Base-by-base conservation (phyloP, 352 stramenopile genomes). In the Phytophthora rubi region DNA sequence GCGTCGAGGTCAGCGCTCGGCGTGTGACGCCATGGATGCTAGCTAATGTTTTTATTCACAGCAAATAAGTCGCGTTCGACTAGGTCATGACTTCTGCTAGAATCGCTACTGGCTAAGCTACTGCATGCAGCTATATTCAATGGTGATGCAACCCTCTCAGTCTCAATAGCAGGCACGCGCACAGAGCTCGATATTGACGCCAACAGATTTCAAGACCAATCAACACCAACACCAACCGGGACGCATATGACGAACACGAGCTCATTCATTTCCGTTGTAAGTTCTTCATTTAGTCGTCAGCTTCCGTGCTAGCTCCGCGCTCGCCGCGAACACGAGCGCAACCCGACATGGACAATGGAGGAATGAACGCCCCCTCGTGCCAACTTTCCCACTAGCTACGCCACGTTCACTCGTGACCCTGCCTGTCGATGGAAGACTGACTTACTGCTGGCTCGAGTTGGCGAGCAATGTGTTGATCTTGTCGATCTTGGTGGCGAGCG, bases 401-500 rank as follows among this genome's bases (percentile, higher is more conserved):
- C 59, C 42, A 66, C 56, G 18, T 67, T 71, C 55, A 70, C 60
- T 68, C 54, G 59, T 77, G 44, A 60, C 28, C 42, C 32, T 57
- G 45, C 53, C 51, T 59, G 30, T 54, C 53, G 37, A 59, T 52
- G 18, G 30, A 70, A 56, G 28, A 65, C 32, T 55, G 35, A 51
- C 66, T 72, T 80, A 80, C 57, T 74, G 68, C 39, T 88, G 79
- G 75, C 77, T 89, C 60, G 82, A 81, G 76, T 86, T 91, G 33
- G 83, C 81, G 68, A 93, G 77, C 79, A 93, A 84, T 75, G 77
- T 89, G 80, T 96, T 90, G 78, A 97, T 95, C 86, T 98, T 97
- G 73, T 98, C 95, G 81, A 99, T 98, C 83, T 97, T 96, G 68
- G 89, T 98, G 53, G 90, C 89, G 54, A 98, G 87, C 73, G 93